phyloP scores from a whole-genome alignment of 768 basidiomycete species.

The Grammothele lineata region DNA sequence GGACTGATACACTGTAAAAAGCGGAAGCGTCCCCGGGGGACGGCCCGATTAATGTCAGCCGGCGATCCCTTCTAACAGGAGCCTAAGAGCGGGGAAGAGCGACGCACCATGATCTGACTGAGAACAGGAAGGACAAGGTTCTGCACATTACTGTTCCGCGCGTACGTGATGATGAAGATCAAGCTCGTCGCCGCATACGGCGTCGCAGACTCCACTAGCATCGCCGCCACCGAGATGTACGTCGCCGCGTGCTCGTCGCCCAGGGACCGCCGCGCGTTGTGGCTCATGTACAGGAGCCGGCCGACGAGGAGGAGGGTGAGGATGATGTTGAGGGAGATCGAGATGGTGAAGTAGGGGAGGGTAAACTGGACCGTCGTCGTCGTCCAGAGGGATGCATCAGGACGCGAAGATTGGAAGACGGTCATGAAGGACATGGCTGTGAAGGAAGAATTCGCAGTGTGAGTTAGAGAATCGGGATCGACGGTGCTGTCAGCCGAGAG shows the following conservation, averaged over 20 bases:
- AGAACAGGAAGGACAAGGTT: conserved; percentile 21
- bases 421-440: conserved; percentile 16
- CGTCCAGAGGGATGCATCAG: conserved; percentile 11
- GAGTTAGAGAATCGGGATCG: neutral
- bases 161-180: conserved; percentile 23
- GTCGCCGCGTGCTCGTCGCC: conserved; percentile 7
- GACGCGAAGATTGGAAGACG: conserved; percentile 15
- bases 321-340: conserved; percentile 20
- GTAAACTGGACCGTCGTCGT: conserved; percentile 14
- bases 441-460: neutral
- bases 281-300: conserved; percentile 21
- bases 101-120: conserved; percentile 19
- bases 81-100: too few species aligned
- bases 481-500: too few species aligned
- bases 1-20: conserved; percentile 20
- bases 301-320: conserved; percentile 20
- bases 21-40: too few species aligned
- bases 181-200: conserved; percentile 21
- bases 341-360: conserved; percentile 22
- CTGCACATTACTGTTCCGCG: conserved; percentile 9
- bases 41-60: too few species aligned
- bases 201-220: conserved; percentile 24
- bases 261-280: conserved; percentile 16
- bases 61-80: too few species aligned
- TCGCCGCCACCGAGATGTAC: conserved; percentile 22